These are phyloP conservation scores for Zancudomyces culisetae DNA, from an alignment of 371 early-diverging fungal genomes.

Conservation along the genomic window DNA sequence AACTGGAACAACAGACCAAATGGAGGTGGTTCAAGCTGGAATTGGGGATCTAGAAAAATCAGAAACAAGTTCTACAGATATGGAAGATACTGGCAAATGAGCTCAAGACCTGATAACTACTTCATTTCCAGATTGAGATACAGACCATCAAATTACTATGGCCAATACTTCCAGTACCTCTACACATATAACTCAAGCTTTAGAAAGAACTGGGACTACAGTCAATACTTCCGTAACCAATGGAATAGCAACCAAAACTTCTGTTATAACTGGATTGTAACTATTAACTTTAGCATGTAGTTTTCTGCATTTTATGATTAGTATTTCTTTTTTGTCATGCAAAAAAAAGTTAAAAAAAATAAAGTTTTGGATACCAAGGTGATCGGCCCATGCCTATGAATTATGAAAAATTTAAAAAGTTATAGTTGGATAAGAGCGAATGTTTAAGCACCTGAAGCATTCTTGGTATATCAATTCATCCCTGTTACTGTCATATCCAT, in stretches of 20 bases:
- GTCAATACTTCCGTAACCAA: not conserved
- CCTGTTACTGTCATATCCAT: too few species aligned
- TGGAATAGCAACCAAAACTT: not conserved
- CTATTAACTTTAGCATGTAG: not conserved
- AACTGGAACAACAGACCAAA: not conserved
- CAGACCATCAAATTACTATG: not conserved
- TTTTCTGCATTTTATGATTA: too few species aligned
- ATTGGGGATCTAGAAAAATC: not conserved
- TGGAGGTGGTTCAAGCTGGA: not conserved
- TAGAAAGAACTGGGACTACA: not conserved
- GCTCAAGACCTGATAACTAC: not conserved
- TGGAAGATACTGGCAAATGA: not conserved
- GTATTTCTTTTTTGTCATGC: too few species aligned
- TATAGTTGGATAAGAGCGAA: too few species aligned
- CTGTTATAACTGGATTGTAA: constrained; percentile 1
- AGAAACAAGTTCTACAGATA: not conserved
- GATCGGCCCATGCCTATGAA: too few species aligned
- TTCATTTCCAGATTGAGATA: not conserved
- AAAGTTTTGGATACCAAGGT: too few species aligned
- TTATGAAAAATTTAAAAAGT: too few species aligned
- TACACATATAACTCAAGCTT: not conserved
- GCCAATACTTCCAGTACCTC: constrained; percentile 1
- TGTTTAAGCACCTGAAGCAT: too few species aligned
- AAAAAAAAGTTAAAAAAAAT: too few species aligned
- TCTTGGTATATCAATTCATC: too few species aligned